Evolutionary conservation across 805 yeast species (phyloP).

Genomic region (Teunomyces aglyptinius): DNA sequence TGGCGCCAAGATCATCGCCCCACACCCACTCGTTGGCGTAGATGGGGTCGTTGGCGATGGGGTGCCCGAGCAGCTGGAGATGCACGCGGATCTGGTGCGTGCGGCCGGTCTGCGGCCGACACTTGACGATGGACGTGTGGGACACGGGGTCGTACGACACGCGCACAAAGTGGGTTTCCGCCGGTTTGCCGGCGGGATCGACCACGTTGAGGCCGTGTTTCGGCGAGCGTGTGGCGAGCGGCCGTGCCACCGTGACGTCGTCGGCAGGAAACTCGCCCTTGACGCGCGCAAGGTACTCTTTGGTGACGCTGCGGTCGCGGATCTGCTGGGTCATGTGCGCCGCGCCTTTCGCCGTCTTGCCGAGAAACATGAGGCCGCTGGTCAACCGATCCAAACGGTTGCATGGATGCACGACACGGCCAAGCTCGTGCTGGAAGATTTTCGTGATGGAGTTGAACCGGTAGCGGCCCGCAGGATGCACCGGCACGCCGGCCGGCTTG

Average conservation of each 20-base stretch:
- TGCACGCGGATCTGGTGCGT: conserved; percentile 96
- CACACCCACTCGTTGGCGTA: conserved; percentile 77
- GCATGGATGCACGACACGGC: conserved; percentile 68
- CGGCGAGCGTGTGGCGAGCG: conserved; percentile 71
- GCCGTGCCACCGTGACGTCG: conserved; percentile 58
- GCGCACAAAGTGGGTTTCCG: conserved; percentile 67
- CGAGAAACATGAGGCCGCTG: conserved; percentile 90
- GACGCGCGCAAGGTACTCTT: conserved; percentile 86
- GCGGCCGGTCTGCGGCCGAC: conserved; percentile 87
- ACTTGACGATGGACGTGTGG: conserved; percentile 66
- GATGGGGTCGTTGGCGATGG: conserved; percentile 60
- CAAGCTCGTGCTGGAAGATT: conserved; percentile 68
- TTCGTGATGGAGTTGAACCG: conserved; percentile 74
- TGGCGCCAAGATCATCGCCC: conserved; percentile 74
- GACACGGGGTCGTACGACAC: conserved; percentile 61
- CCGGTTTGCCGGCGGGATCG: conserved; percentile 58
- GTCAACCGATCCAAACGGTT: conserved; percentile 88
- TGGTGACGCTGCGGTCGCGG: conserved; percentile 68
- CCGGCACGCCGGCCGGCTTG: conserved; percentile 94
- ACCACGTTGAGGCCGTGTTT: conserved; percentile 62
- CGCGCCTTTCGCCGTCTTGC: conserved; percentile 77
- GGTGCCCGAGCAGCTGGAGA: conserved; percentile 76
- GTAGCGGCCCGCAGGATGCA: conserved; percentile 90
- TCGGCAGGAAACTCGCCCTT: conserved; percentile 75
- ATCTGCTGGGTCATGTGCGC: conserved; percentile 70